phyloP scores from a whole-genome alignment of 345 rosid genomes.

The Pugionium cornutum region DNA sequence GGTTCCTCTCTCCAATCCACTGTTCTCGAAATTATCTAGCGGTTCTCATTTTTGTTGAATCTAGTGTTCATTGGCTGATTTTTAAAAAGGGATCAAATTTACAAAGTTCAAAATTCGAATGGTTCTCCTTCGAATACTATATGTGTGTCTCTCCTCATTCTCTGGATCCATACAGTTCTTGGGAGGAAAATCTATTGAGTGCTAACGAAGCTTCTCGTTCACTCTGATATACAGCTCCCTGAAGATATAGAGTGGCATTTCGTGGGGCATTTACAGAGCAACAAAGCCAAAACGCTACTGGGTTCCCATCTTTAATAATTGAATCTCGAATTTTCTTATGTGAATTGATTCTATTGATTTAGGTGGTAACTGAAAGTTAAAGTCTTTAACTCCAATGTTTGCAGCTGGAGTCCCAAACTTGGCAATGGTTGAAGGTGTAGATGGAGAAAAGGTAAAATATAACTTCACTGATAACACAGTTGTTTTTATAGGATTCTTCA shows the following conservation, averaged over 20 bases:
- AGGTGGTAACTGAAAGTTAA: slow-evolving; percentile 8
- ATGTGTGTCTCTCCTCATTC: too few relatives aligned
- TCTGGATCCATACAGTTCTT: too few relatives aligned
- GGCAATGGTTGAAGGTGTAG: slow-evolving; percentile 72
- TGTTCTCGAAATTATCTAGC: not conserved
- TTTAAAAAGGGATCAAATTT: not conserved
- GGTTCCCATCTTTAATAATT: slow-evolving; percentile 39
- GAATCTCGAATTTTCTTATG: not conserved
- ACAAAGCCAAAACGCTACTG: slow-evolving; percentile 79
- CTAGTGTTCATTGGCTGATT: not conserved
- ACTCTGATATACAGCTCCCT: slow-evolving; percentile 58
- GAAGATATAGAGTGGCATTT: slow-evolving; percentile 89
- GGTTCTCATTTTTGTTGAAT: not conserved
- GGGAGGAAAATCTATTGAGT: too few relatives aligned
- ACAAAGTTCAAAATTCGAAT: not conserved
- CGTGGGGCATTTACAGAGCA: slow-evolving; percentile 87
- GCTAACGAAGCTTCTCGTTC: slow-evolving; percentile 3
- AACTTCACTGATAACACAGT: not conserved
- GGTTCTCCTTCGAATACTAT: not conserved
- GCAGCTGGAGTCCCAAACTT: slow-evolving; percentile 87
- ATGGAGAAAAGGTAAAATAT: slow-evolving; percentile 66
- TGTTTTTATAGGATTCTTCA: not conserved
- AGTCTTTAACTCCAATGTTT: slow-evolving; percentile 25
- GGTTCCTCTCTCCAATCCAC: slow-evolving; percentile 43
- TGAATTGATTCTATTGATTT: slow-evolving; percentile 4